phyloP scores from a whole-genome alignment of 1,139 yeast genomes.

The Pichia sp. region DNA sequence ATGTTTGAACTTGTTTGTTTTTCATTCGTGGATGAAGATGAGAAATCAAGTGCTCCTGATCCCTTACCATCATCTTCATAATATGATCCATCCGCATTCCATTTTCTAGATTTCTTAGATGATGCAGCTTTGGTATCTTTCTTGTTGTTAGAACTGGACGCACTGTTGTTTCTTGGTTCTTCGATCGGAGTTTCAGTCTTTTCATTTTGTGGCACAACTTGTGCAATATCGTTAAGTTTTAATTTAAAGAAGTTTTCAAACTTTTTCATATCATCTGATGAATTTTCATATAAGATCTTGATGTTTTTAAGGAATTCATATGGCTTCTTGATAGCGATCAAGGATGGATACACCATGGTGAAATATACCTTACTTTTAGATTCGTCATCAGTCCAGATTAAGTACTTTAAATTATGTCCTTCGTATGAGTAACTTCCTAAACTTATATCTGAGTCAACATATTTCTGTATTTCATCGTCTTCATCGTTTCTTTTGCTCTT shows the following conservation, averaged over 20 bases:
- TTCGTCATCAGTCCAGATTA: slow-evolving; percentile 25
- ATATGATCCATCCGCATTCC: slow-evolving; percentile 50
- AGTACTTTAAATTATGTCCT: slow-evolving; percentile 35
- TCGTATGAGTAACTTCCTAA: slow-evolving; percentile 35
- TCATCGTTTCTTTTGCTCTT: slow-evolving; percentile 23
- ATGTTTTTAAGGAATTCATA: slow-evolving; percentile 35
- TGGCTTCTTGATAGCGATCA: slow-evolving; percentile 33
- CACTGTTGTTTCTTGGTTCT: not conserved
- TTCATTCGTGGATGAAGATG: slow-evolving; percentile 28
- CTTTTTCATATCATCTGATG: slow-evolving; percentile 21
- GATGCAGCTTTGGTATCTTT: slow-evolving; percentile 8
- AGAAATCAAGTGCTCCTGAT: slow-evolving; percentile 44
- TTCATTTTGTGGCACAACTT: slow-evolving; percentile 14
- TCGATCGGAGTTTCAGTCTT: slow-evolving; percentile 5
- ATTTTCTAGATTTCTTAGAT: slow-evolving; percentile 40
- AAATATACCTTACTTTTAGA: slow-evolving; percentile 26
- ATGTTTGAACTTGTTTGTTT: slow-evolving; percentile 22
- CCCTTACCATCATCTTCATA: slow-evolving; percentile 36
- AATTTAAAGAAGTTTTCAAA: slow-evolving; percentile 30
- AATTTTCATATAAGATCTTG: slow-evolving; percentile 26
- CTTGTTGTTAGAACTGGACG: slow-evolving; percentile 5
- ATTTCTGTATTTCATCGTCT: slow-evolving; percentile 16
- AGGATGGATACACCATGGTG: slow-evolving; percentile 33
- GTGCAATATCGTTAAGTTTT: slow-evolving; percentile 21
- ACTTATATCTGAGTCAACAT: slow-evolving; percentile 14